These are phyloP conservation scores for Exophiala sp. DNA, from an alignment of 2,329 filamentous ascomycete genomes.

Conservation along the genomic window DNA sequence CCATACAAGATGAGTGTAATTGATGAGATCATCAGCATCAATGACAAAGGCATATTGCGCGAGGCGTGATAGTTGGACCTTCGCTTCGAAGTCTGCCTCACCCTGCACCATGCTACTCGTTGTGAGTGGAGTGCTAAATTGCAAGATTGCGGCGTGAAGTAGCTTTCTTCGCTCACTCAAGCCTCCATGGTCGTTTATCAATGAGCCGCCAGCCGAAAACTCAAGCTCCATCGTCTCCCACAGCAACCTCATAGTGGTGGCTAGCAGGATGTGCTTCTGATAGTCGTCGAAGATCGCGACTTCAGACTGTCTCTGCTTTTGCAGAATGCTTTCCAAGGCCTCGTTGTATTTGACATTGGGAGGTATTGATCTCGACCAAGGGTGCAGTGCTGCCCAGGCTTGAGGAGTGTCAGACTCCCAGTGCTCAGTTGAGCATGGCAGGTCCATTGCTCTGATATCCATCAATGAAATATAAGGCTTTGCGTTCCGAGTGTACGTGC, in stretches of 20 bases:
- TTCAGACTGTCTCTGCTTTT: background rate
- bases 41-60: background rate
- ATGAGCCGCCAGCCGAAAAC: too few relatives aligned
- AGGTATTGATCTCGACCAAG: background rate
- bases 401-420: slow-evolving; percentile 3
- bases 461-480: slow-evolving; percentile 1
- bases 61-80: too few relatives aligned
- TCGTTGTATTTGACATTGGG: background rate
- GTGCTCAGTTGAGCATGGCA: background rate
- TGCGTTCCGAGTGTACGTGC: background rate
- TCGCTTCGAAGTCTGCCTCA: background rate
- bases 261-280: too few relatives aligned
- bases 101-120: slow-evolving; percentile 2
- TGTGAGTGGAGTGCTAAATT: too few relatives aligned
- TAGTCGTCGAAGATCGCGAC: background rate
- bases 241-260: too few relatives aligned
- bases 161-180: too few relatives aligned
- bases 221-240: too few relatives aligned
- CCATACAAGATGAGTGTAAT: slow-evolving; percentile 3
- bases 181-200: too few relatives aligned
- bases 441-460: background rate
- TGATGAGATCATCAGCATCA: background rate
- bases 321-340: background rate
- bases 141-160: too few relatives aligned
- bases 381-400: slow-evolving; percentile 4